Conservation (phyloP, 768 basidiomycete species). For the Amanita jacksonii region DNA sequence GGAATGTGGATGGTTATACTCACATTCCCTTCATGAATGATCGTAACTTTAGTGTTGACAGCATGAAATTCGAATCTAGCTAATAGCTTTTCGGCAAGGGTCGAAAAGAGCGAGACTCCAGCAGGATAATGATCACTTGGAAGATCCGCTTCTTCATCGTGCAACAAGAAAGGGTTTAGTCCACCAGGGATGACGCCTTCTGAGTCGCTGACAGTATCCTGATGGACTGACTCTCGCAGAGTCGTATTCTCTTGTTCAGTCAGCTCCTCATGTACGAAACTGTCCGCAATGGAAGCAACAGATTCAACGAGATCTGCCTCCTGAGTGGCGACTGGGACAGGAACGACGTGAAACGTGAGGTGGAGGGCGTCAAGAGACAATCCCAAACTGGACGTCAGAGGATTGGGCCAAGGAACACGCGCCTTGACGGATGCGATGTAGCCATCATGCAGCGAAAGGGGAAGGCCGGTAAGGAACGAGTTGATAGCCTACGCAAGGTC, state of each 20-base stretch:
- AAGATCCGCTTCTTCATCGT: constrained; percentile 29
- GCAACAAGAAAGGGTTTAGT: constrained; percentile 43
- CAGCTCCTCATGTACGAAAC: constrained; percentile 81
- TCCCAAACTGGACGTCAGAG: constrained; percentile 63
- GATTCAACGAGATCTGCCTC: constrained; percentile 57
- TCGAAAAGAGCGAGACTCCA: constrained; percentile 75
- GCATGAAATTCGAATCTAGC: constrained; percentile 74
- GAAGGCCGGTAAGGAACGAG: constrained; percentile 50
- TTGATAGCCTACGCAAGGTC: constrained; percentile 62
- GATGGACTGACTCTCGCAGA: constrained; percentile 59
- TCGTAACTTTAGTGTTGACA: constrained; percentile 52
- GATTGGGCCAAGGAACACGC: constrained; percentile 80
- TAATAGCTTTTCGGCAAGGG: constrained; percentile 69
- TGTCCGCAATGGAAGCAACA: constrained; percentile 75
- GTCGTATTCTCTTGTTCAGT: constrained; percentile 59
- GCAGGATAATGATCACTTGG: constrained; percentile 48
- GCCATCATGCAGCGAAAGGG: constrained; percentile 61
- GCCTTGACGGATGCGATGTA: constrained; percentile 66
- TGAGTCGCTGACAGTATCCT: constrained; percentile 25
- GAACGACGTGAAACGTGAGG: constrained; percentile 48
- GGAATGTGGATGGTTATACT: constrained; percentile 51
- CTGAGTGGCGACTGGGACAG: constrained; percentile 16
- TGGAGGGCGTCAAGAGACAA: constrained; percentile 60
- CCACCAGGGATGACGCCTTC: constrained; percentile 57
- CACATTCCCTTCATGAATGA: constrained; percentile 56